A percentile compares a stretch with the other conserved stretches of the same genome.
Evolutionary conservation across 2,329 filamentous ascomycete genomes (phyloP).

Genomic region (Septoria petroselini): DNA sequence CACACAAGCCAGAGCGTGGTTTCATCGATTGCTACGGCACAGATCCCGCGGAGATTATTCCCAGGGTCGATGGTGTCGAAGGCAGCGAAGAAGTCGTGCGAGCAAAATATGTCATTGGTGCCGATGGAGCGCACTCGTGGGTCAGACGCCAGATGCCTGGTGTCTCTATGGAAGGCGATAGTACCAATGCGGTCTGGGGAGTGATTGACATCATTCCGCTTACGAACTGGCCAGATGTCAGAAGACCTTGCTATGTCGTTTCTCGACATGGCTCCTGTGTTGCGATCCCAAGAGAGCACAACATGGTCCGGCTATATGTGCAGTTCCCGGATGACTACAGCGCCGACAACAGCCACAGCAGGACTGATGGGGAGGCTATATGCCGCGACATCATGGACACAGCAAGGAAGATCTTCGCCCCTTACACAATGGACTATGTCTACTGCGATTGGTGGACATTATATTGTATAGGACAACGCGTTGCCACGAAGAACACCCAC

Average conservation of each 20-base stretch:
- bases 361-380: conserved; percentile 60
- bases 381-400: conserved; percentile 51
- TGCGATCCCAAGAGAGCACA: conserved; percentile 66
- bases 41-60: conserved; percentile 38
- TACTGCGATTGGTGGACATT: conserved; percentile 50
- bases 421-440: conserved; percentile 51
- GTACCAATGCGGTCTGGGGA: conserved; percentile 30
- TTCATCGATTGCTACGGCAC: conserved; percentile 53
- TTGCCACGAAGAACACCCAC: conserved; percentile 44
- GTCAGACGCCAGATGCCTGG: conserved; percentile 19
- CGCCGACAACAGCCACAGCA: conserved; percentile 29
- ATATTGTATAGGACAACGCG: conserved; percentile 72
- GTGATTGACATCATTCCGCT: conserved; percentile 33
- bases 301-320: conserved; percentile 29
- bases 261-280: conserved; percentile 67
- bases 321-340: conserved; percentile 21
- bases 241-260: conserved; percentile 74
- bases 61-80: conserved; percentile 18
- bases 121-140: conserved; percentile 25
- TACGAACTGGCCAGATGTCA: conserved; percentile 58
- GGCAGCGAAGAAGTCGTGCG: conserved; percentile 22
- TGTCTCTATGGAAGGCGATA: conserved; percentile 24
- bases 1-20: conserved; percentile 1
- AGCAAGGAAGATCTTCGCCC: conserved; percentile 60
- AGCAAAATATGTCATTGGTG: conserved; percentile 28